Conservation (phyloP, 2,329 filamentous ascomycete genomes). For the Zasmidium cellare region DNA sequence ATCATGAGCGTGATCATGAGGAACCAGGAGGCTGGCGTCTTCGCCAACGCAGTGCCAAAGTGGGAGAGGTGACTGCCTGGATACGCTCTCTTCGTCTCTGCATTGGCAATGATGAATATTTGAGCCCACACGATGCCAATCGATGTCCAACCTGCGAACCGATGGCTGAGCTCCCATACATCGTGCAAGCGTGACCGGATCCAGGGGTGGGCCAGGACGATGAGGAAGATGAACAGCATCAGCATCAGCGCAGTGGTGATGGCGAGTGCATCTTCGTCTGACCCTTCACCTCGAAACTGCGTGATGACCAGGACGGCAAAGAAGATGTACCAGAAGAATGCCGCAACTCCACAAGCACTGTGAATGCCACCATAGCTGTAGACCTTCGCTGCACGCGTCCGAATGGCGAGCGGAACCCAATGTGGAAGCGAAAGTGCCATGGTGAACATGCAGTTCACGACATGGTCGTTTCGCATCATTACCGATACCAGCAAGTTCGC, state of each 20-base stretch:
- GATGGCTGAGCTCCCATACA: conserved; percentile 68
- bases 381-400: conserved; percentile 37
- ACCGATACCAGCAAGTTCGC: conserved; percentile 35
- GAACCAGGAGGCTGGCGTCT: conserved; percentile 64
- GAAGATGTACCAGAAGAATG: conserved; percentile 43
- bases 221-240: conserved; percentile 59
- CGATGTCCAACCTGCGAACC: conserved; percentile 69
- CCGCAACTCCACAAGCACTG: conserved; percentile 36
- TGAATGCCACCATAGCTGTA: conserved; percentile 43
- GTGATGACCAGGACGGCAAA: conserved; percentile 33
- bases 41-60: conserved; percentile 42
- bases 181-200: conserved; percentile 66
- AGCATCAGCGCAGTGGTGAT: conserved; percentile 60
- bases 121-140: conserved; percentile 66
- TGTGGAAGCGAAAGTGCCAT: conserved; percentile 32
- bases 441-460: conserved; percentile 39
- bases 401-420: conserved; percentile 34
- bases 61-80: no score
- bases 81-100: conserved; percentile 21
- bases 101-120: conserved; percentile 51
- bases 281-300: conserved; percentile 16
- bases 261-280: conserved; percentile 36
- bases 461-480: conserved; percentile 39
- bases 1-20: conserved; percentile 64
- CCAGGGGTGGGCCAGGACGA: conserved; percentile 62